Evolutionary conservation across 2,329 filamentous ascomycete species (phyloP).

Genomic region (Trichoderma koningiopsis): DNA sequence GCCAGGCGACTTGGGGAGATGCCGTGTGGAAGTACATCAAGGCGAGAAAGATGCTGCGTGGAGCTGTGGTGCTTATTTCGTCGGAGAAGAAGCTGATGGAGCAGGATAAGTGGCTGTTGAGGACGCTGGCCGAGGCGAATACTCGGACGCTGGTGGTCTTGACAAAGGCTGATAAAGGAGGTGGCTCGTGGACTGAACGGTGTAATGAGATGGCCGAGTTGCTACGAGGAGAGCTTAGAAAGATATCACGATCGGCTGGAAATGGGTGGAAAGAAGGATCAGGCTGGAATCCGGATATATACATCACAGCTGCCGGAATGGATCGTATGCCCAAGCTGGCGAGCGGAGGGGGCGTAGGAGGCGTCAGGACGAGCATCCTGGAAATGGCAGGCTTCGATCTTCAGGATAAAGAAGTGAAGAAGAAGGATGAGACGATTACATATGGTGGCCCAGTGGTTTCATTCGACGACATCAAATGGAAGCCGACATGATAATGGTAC

Average conservation of each 20-base stretch:
- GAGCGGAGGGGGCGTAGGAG: conserved; percentile 44
- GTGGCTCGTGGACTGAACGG: conserved; percentile 34
- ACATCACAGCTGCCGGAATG: conserved; percentile 45
- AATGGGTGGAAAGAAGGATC: conserved; percentile 36
- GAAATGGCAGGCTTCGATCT: conserved; percentile 45
- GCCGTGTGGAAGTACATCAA: conserved; percentile 55
- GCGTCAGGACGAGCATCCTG: conserved; percentile 43
- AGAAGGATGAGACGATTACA: conserved; percentile 40
- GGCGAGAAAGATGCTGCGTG: conserved; percentile 50
- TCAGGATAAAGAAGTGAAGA: conserved; percentile 37
- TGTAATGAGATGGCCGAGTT: conserved; percentile 35
- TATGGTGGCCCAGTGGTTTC: conserved; percentile 43
- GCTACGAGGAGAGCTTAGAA: conserved; percentile 35
- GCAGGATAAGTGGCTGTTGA: conserved; percentile 51
- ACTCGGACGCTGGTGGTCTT: conserved; percentile 54
- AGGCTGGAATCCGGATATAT: conserved; percentile 37
- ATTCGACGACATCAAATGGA: conserved; percentile 45
- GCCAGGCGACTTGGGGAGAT: conserved; percentile 53
- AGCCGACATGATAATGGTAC: conserved; percentile 28
- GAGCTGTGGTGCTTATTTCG: conserved; percentile 57
- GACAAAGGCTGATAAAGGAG: conserved; percentile 59
- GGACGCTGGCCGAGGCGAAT: conserved; percentile 48
- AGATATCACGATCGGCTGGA: conserved; percentile 31
- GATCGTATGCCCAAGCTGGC: conserved; percentile 35
- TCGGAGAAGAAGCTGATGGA: conserved; percentile 54